Conservation (phyloP, 2,329 filamentous ascomycete species). For the Moelleriella libera region DNA sequence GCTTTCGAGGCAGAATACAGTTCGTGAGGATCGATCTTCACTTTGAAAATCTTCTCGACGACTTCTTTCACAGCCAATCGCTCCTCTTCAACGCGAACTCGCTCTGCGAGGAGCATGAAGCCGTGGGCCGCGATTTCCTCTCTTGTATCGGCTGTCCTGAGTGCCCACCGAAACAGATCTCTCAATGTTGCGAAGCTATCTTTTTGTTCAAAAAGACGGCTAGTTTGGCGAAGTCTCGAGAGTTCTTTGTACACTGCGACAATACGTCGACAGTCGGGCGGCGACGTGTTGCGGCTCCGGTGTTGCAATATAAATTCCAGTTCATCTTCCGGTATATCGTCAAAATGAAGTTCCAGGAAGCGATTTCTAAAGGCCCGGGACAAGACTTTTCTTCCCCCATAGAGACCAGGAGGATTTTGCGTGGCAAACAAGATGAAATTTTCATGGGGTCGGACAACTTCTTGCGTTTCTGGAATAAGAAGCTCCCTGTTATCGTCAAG, state of each 20-base stretch:
- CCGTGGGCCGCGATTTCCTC: constrained; percentile 85
- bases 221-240: constrained; percentile 78
- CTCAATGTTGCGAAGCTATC: constrained; percentile 92
- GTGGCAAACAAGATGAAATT: constrained; percentile 98
- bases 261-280: constrained; percentile 82
- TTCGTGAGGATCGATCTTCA: constrained; percentile 58
- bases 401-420: constrained; percentile 89
- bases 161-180: constrained; percentile 91
- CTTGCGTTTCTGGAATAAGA: constrained; percentile 90
- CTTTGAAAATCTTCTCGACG: constrained; percentile 83
- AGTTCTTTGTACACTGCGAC: constrained; percentile 90
- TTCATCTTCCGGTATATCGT: constrained; percentile 93
- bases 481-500: constrained; percentile 94
- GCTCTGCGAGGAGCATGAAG: constrained; percentile 90
- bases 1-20: constrained; percentile 55
- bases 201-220: constrained; percentile 87
- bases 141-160: constrained; percentile 69
- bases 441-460: constrained; percentile 78
- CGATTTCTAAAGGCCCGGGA: constrained; percentile 93
- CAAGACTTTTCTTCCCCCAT: constrained; percentile 85
- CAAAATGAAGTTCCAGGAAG: constrained; percentile 93
- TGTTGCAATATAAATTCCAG: constrained; percentile 82
- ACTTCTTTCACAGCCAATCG: constrained; percentile 70
- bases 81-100: constrained; percentile 85
- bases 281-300: constrained; percentile 72